A percentile compares a stretch with the other conserved stretches of the same genome.
phyloP scores from a whole-genome alignment of 345 rosid genomes.

The Rhizophora apiculata region DNA sequence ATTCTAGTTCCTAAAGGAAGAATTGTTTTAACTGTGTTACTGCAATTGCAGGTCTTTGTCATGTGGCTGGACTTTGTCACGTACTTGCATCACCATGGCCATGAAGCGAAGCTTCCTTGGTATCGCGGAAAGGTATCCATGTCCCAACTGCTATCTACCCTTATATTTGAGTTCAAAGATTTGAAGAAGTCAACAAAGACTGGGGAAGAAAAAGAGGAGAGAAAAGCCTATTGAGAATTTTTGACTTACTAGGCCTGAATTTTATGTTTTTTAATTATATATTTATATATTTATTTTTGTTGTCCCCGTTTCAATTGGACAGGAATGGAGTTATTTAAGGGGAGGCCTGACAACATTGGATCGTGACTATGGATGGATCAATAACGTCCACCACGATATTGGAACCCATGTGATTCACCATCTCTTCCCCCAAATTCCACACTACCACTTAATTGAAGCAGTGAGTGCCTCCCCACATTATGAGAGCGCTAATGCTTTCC shows the following conservation, averaged over 20 bases:
- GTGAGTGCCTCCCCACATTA: constrained; percentile 31
- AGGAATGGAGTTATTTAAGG: constrained; percentile 84
- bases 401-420: constrained; percentile 93
- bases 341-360: constrained; percentile 89
- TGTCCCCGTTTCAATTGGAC: not conserved
- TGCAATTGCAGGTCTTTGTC: constrained; percentile 48
- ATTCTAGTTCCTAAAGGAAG: not conserved
- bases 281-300: not conserved
- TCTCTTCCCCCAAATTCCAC: constrained; percentile 92
- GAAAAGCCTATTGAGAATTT: not conserved
- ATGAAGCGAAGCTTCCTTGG: constrained; percentile 83
- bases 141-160: not conserved
- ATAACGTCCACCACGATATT: constrained; percentile 76
- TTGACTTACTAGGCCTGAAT: not conserved
- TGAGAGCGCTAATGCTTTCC: not conserved
- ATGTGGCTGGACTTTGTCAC: constrained; percentile 84
- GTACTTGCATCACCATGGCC: constrained; percentile 86
- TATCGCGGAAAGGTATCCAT: constrained; percentile 79
- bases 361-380: constrained; percentile 73
- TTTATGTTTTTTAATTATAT: not conserved
- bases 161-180: not conserved
- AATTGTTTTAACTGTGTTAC: not conserved
- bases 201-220: not conserved
- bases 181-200: not conserved
- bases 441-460: constrained; percentile 73